A percentile compares a stretch with the other conserved stretches of the same genome.
Conservation (phyloP, 2,329 filamentous ascomycete species). For the Alternaria sp. region DNA sequence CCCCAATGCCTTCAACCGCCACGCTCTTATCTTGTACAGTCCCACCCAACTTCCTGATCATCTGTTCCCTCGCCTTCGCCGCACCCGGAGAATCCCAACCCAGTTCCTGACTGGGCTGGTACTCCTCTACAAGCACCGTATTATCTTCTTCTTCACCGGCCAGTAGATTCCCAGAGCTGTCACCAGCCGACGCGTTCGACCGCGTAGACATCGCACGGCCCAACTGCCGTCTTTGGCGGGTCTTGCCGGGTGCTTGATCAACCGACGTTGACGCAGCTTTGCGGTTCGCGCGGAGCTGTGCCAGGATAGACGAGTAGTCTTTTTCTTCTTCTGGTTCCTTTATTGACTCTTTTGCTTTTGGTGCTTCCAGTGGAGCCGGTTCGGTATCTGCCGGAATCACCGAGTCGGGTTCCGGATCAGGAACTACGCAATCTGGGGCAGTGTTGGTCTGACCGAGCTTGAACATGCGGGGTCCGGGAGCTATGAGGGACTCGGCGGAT, state of each 20-base stretch:
- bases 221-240: constrained; percentile 37
- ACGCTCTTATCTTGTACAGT: constrained; percentile 42
- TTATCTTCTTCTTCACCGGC: constrained; percentile 33
- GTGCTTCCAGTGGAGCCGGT: constrained; percentile 15
- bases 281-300: constrained; percentile 43
- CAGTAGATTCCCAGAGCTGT: constrained; percentile 36
- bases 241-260: constrained; percentile 33
- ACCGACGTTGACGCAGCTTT: constrained; percentile 33
- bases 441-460: constrained; percentile 25
- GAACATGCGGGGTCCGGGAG: constrained; percentile 24
- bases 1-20: constrained; percentile 42
- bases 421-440: constrained; percentile 25
- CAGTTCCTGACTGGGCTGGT: constrained; percentile 50
- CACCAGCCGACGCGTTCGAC: constrained; percentile 41
- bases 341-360: constrained; percentile 22
- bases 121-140: constrained; percentile 34
- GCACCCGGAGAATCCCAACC: constrained; percentile 51
- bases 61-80: constrained; percentile 45
- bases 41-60: constrained; percentile 51
- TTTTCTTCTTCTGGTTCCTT: constrained; percentile 34
- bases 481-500: constrained; percentile 33
- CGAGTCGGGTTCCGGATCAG: constrained; percentile 25
- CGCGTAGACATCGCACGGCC: constrained; percentile 46
- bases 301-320: constrained; percentile 46
- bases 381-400: constrained; percentile 35